Base-by-base conservation (phyloP, 2,329 filamentous ascomycete species). In the Sodiomyces alkalinus region DNA sequence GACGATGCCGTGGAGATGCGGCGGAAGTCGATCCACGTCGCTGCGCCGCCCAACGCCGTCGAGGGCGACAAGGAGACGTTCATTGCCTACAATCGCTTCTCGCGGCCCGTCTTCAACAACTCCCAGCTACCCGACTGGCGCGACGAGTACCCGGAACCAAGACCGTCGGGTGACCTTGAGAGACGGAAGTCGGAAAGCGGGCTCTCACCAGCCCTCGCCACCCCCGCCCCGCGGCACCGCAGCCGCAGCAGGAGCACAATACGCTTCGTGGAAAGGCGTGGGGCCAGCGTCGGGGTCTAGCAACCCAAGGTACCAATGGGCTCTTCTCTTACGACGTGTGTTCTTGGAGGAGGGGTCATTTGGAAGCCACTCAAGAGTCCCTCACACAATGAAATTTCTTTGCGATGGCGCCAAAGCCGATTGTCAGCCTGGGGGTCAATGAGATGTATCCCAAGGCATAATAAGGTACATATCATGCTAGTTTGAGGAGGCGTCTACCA, bases 31-130 rank as follows among this genome's bases (percentile, higher is more conserved):
- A 44, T 52, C 5, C 43, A 45, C 17, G 45, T 47, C 4, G 47
- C 51, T 1, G 42, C 50, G 5, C 56, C 58, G 0, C 39, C 45
- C 9, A 59, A 61, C 32, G 60, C 58, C 12, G 42, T 55, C 1
- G 44, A 49, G 7, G 42, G 38, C 10, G 52, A 58, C 25, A 32
- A 33, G 5, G 41, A 52, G 4, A 52, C 45, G 4, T 60, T 62
- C 28, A 51, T 61, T 19, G 55, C 55, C 1, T 62, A 60, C 39
- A 64, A 64, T 39, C 56, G 61, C 26, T 64, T 64, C 45, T 60
- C 52, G 10, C 44, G 56, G 6, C 55, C 56, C 12, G 35, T 41
- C 0, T 46, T 47, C 21, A 21, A 29, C 20, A 29, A 10, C 5
- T 23, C 16, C 9, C 27, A 29, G 27, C 27, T 29, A 16, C 27